phyloP scores from a whole-genome alignment of 345 rosid species.

The Hibiscus tridactylites region DNA sequence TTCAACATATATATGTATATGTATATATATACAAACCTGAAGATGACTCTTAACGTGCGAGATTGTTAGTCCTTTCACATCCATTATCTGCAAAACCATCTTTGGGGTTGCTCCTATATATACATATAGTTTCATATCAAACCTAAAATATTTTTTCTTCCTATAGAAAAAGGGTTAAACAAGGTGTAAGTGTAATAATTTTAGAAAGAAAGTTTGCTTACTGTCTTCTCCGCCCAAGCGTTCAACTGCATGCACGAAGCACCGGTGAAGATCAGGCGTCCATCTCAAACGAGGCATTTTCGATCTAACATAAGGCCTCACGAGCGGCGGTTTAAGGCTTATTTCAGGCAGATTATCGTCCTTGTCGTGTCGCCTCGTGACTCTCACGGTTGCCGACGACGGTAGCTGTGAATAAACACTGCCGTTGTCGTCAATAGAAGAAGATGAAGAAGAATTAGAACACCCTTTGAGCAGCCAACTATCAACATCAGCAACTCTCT shows the following conservation, averaged over 20 bases:
- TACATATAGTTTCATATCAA: background rate
- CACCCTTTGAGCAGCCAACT: background rate
- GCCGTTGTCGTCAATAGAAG: conserved; percentile 6
- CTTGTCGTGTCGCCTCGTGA: background rate
- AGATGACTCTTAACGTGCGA: conserved; percentile 81
- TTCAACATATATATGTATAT: background rate
- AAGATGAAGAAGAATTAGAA: background rate
- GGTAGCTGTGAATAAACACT: background rate
- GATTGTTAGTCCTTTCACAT: conserved; percentile 55
- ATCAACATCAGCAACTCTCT: background rate
- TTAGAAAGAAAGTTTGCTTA: conserved; percentile 15
- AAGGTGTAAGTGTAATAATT: no score
- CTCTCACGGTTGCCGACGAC: conserved; percentile 2
- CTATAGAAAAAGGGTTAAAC: no score
- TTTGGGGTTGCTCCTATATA: conserved; percentile 60
- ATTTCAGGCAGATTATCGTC: background rate
- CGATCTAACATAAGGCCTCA: conserved; percentile 47
- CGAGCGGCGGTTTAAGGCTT: conserved; percentile 19
- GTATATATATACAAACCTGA: conserved; percentile 35
- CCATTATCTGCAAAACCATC: conserved; percentile 55
- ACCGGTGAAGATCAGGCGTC: conserved; percentile 54
- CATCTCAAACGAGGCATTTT: conserved; percentile 57
- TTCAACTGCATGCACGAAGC: conserved; percentile 59
- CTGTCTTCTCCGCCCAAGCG: conserved; percentile 63
- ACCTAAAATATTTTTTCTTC: no score